These are phyloP conservation scores for Gracilariopsis chorda DNA, from an alignment of 23 red algal species.

Conservation along the genomic window DNA sequence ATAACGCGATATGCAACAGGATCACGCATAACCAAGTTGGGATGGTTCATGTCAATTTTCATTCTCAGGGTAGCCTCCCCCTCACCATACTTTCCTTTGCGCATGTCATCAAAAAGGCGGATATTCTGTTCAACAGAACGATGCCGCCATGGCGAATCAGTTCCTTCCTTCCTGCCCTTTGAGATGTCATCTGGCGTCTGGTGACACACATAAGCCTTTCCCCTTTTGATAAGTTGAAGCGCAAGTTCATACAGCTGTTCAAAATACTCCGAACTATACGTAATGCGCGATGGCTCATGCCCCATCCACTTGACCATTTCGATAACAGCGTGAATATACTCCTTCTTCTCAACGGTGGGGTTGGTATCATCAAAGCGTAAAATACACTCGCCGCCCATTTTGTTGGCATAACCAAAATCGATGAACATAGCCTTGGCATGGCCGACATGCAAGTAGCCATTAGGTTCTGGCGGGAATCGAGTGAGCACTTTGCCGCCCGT, in stretches of 20 bases:
- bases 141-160: conserved; percentile 87
- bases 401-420: conserved; percentile 95
- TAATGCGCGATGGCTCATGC: conserved; percentile 82
- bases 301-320: conserved; percentile 97
- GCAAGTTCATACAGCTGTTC: conserved; percentile 88
- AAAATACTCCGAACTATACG: conserved; percentile 99
- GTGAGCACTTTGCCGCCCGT: conserved; percentile 73
- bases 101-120: conserved; percentile 90
- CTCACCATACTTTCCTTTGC: conserved; percentile 84
- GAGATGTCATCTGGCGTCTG: conserved; percentile 89
- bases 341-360: conserved; percentile 86
- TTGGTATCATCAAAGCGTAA: conserved; percentile 99
- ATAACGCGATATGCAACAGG: conserved; percentile 97
- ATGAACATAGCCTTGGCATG: conserved; percentile 99
- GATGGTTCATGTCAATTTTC: conserved; percentile 98
- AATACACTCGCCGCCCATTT: conserved; percentile 82
- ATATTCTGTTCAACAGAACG: conserved; percentile 83
- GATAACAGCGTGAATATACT: conserved; percentile 85
- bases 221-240: conserved; percentile 80
- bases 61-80: conserved; percentile 91
- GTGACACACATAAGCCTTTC: conserved; percentile 97
- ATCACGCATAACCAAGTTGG: conserved; percentile 94
- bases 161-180: conserved; percentile 68
- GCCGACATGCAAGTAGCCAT: conserved; percentile 94
- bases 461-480: conserved; percentile 98